A percentile compares a stretch with the other conserved stretches of the same genome.
These are phyloP conservation scores for Flaveria trinervia DNA, from an alignment of 129 eudicot genomes.

Conservation along the genomic window DNA sequence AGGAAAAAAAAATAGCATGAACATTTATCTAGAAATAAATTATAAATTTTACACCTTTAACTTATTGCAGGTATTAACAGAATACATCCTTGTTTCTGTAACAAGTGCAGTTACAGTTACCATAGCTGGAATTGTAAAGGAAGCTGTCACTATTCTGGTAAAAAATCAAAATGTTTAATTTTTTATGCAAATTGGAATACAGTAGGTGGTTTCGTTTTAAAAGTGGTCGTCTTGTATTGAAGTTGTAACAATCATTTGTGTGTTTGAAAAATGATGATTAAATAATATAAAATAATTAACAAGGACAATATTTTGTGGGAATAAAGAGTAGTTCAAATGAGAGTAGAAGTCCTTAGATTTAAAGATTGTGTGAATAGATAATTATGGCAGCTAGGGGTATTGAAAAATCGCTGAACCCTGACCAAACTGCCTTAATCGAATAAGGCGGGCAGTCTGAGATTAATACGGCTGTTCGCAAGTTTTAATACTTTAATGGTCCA, in stretches of 20 bases:
- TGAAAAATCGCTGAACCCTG: neutral
- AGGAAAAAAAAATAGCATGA: too few species aligned
- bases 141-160: constrained; percentile 93
- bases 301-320: neutral
- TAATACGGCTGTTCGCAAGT: too few species aligned
- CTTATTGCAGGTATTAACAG: constrained; percentile 79
- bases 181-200: neutral
- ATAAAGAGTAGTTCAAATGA: neutral
- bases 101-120: constrained; percentile 98
- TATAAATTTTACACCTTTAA: neutral
- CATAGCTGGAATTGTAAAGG: constrained; percentile 97
- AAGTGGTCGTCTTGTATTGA: neutral
- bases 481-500: neutral
- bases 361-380: neutral
- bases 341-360: neutral
- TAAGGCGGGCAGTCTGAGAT: neutral
- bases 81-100: constrained; percentile 86
- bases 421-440: too few species aligned
- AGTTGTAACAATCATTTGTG: neutral
- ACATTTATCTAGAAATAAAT: neutral
- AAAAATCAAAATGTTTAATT: neutral
- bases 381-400: neutral
- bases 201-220: neutral
- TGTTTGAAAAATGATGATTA: neutral
- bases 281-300: neutral